A percentile compares a stretch with the other conserved stretches of the same genome.
Conservation (phyloP, 1,284 basidiomycete species). For the Trichosporon faecale region DNA sequence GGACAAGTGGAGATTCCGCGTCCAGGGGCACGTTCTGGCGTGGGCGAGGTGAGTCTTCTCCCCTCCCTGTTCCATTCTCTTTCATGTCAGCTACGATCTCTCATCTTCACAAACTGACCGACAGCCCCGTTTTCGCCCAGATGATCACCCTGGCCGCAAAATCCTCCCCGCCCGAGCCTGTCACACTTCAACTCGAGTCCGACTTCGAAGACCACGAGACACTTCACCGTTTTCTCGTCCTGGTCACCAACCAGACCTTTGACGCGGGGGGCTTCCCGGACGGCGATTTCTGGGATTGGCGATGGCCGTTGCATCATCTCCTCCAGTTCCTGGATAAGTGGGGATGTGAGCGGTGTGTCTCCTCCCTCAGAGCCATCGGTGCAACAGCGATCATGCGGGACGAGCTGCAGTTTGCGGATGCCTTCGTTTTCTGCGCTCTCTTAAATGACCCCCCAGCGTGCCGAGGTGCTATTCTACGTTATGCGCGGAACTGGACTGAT, state of each 20-base stretch:
- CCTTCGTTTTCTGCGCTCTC: not conserved
- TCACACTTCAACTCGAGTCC: too few species aligned
- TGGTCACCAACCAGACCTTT: not conserved
- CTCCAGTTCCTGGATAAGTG: not conserved
- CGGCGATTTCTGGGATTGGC: not conserved
- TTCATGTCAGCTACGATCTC: too few species aligned
- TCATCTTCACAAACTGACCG: too few species aligned
- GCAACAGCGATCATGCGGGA: not conserved
- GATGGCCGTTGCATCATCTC: not conserved
- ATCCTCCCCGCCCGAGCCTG: too few species aligned
- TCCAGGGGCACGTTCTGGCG: not conserved
- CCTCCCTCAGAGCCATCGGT: not conserved
- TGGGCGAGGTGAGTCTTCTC: not conserved
- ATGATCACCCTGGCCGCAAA: not conserved
- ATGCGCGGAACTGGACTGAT: not conserved
- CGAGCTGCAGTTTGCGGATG: not conserved
- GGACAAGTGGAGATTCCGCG: not conserved
- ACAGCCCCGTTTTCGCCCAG: not conserved
- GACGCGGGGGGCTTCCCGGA: not conserved
- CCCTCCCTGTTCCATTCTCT: too few species aligned
- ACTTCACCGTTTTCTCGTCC: not conserved
- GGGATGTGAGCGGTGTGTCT: not conserved
- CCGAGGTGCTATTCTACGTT: not conserved
- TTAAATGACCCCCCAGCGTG: not conserved
- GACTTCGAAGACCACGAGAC: not conserved